phyloP scores from a whole-genome alignment of 768 basidiomycete genomes.

The Hygrophorus russula region DNA sequence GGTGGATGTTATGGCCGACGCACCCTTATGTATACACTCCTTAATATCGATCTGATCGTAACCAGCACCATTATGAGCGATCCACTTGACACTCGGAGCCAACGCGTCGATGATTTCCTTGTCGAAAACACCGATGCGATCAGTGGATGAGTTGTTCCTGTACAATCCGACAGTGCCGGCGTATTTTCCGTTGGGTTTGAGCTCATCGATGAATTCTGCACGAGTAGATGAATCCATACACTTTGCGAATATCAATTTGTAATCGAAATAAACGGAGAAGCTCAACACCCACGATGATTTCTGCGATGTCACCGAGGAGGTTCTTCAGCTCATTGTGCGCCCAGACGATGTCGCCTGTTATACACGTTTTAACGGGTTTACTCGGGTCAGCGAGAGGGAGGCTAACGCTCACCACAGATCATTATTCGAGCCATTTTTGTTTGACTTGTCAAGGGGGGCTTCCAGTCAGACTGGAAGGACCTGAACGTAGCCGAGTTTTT shows the following conservation, averaged over 20 bases:
- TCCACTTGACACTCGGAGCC: slow-evolving; percentile 65
- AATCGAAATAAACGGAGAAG: background rate
- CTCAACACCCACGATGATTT: slow-evolving; percentile 57
- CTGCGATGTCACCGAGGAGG: slow-evolving; percentile 56
- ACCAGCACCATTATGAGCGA: slow-evolving; percentile 88
- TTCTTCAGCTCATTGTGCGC: slow-evolving; percentile 62
- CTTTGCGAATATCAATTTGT: slow-evolving; percentile 12
- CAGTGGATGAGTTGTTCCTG: slow-evolving; percentile 58
- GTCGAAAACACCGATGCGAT: slow-evolving; percentile 68
- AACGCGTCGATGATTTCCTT: slow-evolving; percentile 63
- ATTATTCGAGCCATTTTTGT: too few relatives aligned
- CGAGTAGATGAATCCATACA: slow-evolving; percentile 48
- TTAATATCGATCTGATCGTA: slow-evolving; percentile 81
- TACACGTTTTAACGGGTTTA: too few relatives aligned
- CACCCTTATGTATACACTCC: slow-evolving; percentile 63
- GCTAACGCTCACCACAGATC: too few relatives aligned
- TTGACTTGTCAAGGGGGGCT: too few relatives aligned
- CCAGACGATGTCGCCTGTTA: slow-evolving; percentile 63
- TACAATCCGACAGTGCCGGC: slow-evolving; percentile 65
- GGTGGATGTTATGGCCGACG: slow-evolving; percentile 4
- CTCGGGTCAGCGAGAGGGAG: too few relatives aligned
- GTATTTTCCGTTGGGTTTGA: slow-evolving; percentile 63
- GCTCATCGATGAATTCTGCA: slow-evolving; percentile 55
- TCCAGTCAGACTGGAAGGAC: too few relatives aligned
- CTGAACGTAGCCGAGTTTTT: too few relatives aligned